Base-by-base conservation (phyloP, 768 basidiomycete genomes). In the Amanita inopinata region DNA sequence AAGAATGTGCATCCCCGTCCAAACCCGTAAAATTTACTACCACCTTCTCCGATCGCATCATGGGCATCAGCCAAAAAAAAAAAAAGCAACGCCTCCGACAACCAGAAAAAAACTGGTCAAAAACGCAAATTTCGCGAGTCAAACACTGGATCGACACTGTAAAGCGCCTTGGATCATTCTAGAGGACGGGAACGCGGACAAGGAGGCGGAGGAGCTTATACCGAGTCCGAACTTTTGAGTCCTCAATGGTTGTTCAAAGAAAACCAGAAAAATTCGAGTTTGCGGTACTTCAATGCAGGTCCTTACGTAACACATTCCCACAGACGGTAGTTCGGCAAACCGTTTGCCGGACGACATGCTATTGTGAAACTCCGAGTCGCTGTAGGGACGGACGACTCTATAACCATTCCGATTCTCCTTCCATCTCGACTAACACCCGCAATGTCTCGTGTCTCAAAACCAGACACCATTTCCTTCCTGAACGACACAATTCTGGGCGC, bases 131-230 rank as follows among this genome's bases (percentile, higher is more conserved):
- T 54, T 47, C 51, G 52, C 47, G 47, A 60, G 50, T 56, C 49
- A 53, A 50, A 45, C 53, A 60, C 7, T 54, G 50, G 61, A 35
- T 64, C 64, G 51, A 57, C 53, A 50, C 58, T 53, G 42, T 25
- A 53, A 24, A 46, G 58, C 58, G 59, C 65, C 62, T 65, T 43
- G 61, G 60, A 45, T 77, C 55, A 48, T 28, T 87, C 73, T 86
- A 70, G 83, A 73, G 76, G 81, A 87, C 84, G 83, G 84, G 84
- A 87, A 90, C 87, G 87, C 87, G 87, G 82, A 76, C 85, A 76
- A 78, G 84, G 78, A 87, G 75, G 74, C 78, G 81, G 80, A 74
- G 71, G 63, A 73, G 75, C 77, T 81, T 69, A 64, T 59, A 64
- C 81, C 85, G 58, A 72, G 87, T 75, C 83, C 87, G 87, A 90